Base-by-base conservation (phyloP, 129 eudicot genomes). In the Saposhnikovia divaricata region DNA sequence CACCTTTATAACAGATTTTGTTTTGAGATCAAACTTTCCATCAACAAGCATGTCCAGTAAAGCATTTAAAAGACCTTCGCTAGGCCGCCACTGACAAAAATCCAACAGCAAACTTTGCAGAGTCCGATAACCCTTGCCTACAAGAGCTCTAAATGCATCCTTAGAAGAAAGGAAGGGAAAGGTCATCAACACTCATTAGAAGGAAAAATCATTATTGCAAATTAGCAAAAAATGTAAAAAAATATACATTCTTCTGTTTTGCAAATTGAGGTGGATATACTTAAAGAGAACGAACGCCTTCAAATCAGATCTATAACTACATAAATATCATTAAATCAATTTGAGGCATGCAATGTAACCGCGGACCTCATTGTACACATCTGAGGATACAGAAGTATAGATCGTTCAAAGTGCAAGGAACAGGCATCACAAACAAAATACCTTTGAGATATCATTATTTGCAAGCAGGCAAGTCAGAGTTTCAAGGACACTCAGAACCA, bases 21-120 rank as follows among this genome's bases (percentile, higher is more conserved):
- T 83, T 80, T 90, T 92, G 73, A 87, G 82, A 88, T 92, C 97
- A 83, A 95, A 92, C 48, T 90, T 92, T 46, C 99, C 99, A 89
- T 95, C 99, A 79, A 92, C 96, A 85, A 95, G 89, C 99, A 95
- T 89, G 84, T 92, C 99, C 19, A 95, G 95, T 82, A 95, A 79
- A 77, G 97, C 89, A 79, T 87, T 82, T 79, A 95, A 80, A 83
- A 95, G 88, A 42, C 85, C 86, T 83, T 92, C 99, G 85, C 88
- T 90, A 27, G 97, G 93, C 81, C 89, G 86, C 83, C 96, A 83
- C 50, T 87, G 93, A 83, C 92, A 90, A 78, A 92, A 89, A 82
- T 92, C 99, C 82, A 95, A 84, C 81, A 95, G 87, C 92, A 95
- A 88, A 82, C 91, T 95, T 85, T 87, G 89, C 81, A 95, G 83